These are phyloP conservation scores for Dictyostelium citrinum DNA, from an alignment of 78 protist species.

Conservation along the genomic window DNA sequence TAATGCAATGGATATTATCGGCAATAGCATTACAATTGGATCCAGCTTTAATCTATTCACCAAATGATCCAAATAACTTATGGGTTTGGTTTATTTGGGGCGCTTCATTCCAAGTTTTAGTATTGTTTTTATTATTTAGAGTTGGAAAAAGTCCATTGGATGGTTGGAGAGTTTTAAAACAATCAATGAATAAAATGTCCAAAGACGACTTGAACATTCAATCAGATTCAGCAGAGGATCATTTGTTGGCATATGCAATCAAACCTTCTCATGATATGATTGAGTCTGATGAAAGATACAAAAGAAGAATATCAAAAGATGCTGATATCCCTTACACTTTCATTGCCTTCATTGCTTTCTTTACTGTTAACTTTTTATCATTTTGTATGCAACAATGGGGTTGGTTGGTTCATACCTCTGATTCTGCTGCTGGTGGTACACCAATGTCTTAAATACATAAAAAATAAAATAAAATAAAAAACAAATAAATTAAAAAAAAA, in stretches of 20 bases:
- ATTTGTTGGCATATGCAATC: conserved; percentile 37
- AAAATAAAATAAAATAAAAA: background rate
- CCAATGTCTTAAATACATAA: conserved; percentile 16
- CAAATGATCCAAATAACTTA: conserved; percentile 69
- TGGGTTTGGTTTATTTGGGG: conserved; percentile 80
- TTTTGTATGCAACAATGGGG: conserved; percentile 70
- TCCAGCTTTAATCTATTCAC: conserved; percentile 19
- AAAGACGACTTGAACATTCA: conserved; percentile 34
- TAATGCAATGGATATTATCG: conserved; percentile 43
- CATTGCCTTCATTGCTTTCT: conserved; percentile 38
- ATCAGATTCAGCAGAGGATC: conserved; percentile 43
- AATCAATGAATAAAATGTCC: conserved; percentile 2
- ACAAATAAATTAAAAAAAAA: background rate
- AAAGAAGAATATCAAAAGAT: conserved; percentile 13
- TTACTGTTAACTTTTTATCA: conserved; percentile 40
- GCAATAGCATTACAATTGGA: conserved; percentile 41
- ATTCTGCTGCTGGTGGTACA: conserved; percentile 14
- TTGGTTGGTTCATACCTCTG: conserved; percentile 25
- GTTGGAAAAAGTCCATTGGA: conserved; percentile 33
- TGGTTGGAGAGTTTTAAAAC: conserved; percentile 47
- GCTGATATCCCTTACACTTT: conserved; percentile 44
- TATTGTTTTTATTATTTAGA: conserved; percentile 11
- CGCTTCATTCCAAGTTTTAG: conserved; percentile 62
- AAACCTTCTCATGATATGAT: conserved; percentile 38
- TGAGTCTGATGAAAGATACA: conserved; percentile 58